Base-by-base conservation (phyloP, 805 yeast species). In the Lachancea thermotolerans region DNA sequence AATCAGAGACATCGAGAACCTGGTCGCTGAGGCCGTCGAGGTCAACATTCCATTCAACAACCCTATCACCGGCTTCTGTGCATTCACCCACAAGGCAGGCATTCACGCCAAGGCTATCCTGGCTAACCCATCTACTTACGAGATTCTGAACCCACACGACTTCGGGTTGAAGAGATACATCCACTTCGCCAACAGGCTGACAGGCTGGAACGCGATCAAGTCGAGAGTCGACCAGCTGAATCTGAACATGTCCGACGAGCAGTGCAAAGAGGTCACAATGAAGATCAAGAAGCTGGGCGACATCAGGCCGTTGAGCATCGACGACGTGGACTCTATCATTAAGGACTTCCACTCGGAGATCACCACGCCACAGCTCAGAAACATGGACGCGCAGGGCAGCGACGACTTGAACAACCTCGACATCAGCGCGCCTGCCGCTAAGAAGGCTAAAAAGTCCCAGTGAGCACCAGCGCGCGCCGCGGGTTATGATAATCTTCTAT, bases 181-280 rank as follows among this genome's bases (percentile, higher is more conserved):
- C 64, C 99, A 93, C 69, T 93, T 91, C 67, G 98, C 98, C 58
- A 91, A 91, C 78, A 82, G 98, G 65, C 77, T 91, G 62, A 91
- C 99, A 11, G 99, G 99, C 51, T 91, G 99, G 99, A 93, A 91
- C 69, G 98, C 98, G 45, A 91, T 91, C 78, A 91, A 91, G 75
- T 81, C 95, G 36, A 85, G 99, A 71, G 99, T 93, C 50, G 99
- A 91, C 67, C 99, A 91, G 71, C 79, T 91, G 71, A 90, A 93
- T 70, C 75, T 91, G 69, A 73, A 82, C 58, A 75, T 91, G 64
- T 80, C 93, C 41, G 99, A 91, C 64, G 91, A 82, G 56, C 97
- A 91, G 76, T 74, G 86, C 70, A 93, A 93, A 77, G 96, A 87
- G 66, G 95, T 93, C 52, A 91, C 99, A 31, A 74, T 77, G 57